Percentiles rank a stretch among this genome's conserved stretches.
phyloP scores from a whole-genome alignment of 495 filamentous ascomycete genomes.

The Penicillium robsamsonii region DNA sequence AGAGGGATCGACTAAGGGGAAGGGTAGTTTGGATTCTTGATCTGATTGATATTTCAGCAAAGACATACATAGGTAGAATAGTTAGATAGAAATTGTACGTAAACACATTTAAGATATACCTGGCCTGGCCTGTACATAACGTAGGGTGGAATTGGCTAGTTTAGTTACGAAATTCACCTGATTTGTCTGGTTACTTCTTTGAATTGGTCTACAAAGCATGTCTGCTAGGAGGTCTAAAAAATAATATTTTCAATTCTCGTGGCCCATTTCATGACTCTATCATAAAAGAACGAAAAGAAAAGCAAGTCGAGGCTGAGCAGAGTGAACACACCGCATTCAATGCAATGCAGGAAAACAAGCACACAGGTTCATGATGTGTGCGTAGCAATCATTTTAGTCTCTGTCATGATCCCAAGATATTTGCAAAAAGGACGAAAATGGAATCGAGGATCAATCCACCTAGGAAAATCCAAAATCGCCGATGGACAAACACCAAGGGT shows the following conservation, averaged over 20 bases:
- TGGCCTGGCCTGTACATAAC: too few relatives aligned
- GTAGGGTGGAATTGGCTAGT: background rate
- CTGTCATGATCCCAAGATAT: constrained; percentile 20
- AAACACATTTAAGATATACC: background rate
- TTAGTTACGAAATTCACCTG: background rate
- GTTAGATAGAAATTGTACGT: background rate
- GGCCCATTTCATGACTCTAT: constrained; percentile 47
- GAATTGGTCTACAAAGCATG: background rate
- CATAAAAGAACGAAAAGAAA: constrained; percentile 43
- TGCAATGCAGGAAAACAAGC: constrained; percentile 28
- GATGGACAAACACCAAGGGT: constrained; percentile 21
- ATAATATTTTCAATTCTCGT: constrained; percentile 40
- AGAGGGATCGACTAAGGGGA: constrained; percentile 27
- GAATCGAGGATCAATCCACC: constrained; percentile 12
- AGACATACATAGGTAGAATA: background rate
- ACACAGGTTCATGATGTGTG: constrained; percentile 33
- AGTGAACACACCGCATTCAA: constrained; percentile 32
- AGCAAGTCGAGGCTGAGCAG: constrained; percentile 43
- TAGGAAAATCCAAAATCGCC: constrained; percentile 16
- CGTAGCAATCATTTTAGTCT: constrained; percentile 37
- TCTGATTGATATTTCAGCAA: background rate
- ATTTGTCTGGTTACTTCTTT: background rate
- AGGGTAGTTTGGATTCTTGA: constrained; percentile 25
- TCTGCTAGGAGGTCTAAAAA: background rate
- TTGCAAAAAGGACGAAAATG: constrained; percentile 27